These are phyloP conservation scores for Tetracentron sinense DNA, from an alignment of 164 flowering plant species.

Conservation along the genomic window DNA sequence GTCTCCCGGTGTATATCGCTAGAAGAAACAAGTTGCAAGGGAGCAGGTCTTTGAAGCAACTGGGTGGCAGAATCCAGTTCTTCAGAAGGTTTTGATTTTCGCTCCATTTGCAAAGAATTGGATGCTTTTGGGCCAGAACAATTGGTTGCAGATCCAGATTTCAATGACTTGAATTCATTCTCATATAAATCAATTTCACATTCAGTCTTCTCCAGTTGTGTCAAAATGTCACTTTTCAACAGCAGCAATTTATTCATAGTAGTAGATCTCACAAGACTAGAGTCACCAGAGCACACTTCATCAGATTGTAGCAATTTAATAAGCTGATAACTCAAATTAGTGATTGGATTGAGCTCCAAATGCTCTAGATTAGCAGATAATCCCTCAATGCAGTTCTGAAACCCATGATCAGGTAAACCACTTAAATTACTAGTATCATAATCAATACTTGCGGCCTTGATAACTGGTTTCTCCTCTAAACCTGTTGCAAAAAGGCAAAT, in stretches of 20 bases:
- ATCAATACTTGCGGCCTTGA: constrained; percentile 35
- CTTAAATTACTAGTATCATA: constrained; percentile 42
- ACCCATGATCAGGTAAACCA: constrained; percentile 41
- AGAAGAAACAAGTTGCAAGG: constrained; percentile 34
- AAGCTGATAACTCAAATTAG: constrained; percentile 44
- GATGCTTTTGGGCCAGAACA: constrained; percentile 25
- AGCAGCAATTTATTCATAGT: constrained; percentile 54
- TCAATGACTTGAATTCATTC: constrained; percentile 60
- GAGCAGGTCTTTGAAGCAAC: constrained; percentile 29
- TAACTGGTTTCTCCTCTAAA: constrained; percentile 49
- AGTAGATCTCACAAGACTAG: constrained; percentile 45
- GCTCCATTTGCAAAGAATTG: constrained; percentile 26
- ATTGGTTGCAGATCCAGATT: constrained; percentile 24
- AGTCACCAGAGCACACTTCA: constrained; percentile 49
- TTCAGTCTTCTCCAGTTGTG: constrained; percentile 70
- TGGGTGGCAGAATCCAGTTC: constrained; percentile 25
- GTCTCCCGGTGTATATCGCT: constrained; percentile 18
- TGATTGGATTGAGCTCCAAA: constrained; percentile 37
- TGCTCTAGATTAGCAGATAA: constrained; percentile 43
- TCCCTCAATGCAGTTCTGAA: constrained; percentile 33
- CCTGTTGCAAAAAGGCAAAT: constrained; percentile 34
- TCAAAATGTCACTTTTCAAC: constrained; percentile 58
- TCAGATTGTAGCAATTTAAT: constrained; percentile 51
- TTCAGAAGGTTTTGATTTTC: constrained; percentile 19
- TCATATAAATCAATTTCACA: constrained; percentile 80